A percentile compares a stretch with the other conserved stretches of the same genome.
Conservation (phyloP, 306 rosid species). For the Lathyrus aphaca region DNA sequence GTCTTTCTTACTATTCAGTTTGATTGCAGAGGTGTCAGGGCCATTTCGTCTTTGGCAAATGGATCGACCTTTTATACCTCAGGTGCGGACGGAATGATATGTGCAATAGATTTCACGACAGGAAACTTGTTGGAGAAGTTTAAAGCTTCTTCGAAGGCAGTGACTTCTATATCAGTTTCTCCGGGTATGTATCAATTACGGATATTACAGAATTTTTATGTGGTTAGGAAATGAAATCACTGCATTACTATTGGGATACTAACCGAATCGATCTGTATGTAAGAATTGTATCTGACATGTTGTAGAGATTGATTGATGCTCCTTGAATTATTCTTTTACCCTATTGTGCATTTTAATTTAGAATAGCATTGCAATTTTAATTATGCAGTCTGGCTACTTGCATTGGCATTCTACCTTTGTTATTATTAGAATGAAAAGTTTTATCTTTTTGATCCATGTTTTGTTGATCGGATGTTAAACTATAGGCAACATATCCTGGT, state of each 20-base stretch:
- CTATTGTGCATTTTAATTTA: constrained; percentile 20
- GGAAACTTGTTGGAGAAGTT: constrained; percentile 81
- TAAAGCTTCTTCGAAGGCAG: constrained; percentile 81
- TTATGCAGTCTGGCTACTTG: not conserved
- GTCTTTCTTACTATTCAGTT: constrained; percentile 36
- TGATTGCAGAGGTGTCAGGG: constrained; percentile 74
- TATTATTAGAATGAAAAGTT: constrained; percentile 21
- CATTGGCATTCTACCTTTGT: not conserved
- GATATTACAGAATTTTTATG: constrained; percentile 19
- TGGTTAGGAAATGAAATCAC: constrained; percentile 28
- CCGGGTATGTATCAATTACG: constrained; percentile 54
- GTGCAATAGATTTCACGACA: constrained; percentile 62
- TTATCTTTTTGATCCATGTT: constrained; percentile 14
- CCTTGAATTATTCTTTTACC: not conserved
- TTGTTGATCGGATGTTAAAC: constrained; percentile 22
- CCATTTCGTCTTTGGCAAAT: constrained; percentile 67
- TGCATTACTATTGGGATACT: constrained; percentile 26
- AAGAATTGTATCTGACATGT: constrained; percentile 1
- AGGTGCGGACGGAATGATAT: constrained; percentile 88
- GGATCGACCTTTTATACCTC: constrained; percentile 66
- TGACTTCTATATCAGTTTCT: constrained; percentile 78
- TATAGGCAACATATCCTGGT: constrained; percentile 11
- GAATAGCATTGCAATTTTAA: constrained; percentile 4
- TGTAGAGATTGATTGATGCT: constrained; percentile 14
- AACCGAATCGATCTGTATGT: constrained; percentile 11